Conservation (phyloP, 73 alveolate species). For the Stentor roeselii region DNA sequence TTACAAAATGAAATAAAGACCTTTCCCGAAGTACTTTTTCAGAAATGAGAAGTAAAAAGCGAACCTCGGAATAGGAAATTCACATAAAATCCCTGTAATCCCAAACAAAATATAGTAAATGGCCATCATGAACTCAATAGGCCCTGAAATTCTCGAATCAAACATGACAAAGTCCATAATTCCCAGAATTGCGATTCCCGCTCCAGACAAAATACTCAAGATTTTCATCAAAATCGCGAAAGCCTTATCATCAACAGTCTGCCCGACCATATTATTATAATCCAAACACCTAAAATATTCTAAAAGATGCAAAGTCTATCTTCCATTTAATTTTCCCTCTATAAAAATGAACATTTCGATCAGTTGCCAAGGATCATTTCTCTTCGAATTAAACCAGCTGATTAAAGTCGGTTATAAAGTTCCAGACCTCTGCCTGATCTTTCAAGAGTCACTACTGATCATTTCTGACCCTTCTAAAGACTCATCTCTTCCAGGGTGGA, state of each 20-base stretch:
- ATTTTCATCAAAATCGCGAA: conserved; percentile 7
- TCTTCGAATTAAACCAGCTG: too few species aligned
- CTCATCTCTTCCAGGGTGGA: neutral
- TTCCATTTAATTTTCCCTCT: too few species aligned
- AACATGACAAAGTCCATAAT: neutral
- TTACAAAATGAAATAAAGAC: conserved; percentile 23
- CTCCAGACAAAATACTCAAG: neutral
- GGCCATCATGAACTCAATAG: conserved; percentile 14
- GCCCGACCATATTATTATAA: conserved; percentile 7
- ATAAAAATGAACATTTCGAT: too few species aligned
- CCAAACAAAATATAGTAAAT: conserved; percentile 13
- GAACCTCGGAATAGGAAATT: neutral
- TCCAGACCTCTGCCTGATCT: too few species aligned
- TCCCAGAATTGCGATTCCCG: neutral
- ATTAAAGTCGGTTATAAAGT: too few species aligned
- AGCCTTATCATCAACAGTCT: neutral
- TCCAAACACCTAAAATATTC: neutral
- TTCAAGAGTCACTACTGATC: too few species aligned
- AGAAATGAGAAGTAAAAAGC: conserved; percentile 12
- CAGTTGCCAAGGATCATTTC: neutral
- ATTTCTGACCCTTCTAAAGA: too few species aligned
- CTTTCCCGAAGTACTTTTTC: conserved; percentile 13
- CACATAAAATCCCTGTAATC: conserved; percentile 16
- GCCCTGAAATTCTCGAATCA: neutral
- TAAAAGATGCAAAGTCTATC: too few species aligned